Evolutionary conservation across 192 early-diverging fungal genomes (phyloP), one percentile per base, ranked within the genome.

Genomic region (Coemansia sp.): DNA sequence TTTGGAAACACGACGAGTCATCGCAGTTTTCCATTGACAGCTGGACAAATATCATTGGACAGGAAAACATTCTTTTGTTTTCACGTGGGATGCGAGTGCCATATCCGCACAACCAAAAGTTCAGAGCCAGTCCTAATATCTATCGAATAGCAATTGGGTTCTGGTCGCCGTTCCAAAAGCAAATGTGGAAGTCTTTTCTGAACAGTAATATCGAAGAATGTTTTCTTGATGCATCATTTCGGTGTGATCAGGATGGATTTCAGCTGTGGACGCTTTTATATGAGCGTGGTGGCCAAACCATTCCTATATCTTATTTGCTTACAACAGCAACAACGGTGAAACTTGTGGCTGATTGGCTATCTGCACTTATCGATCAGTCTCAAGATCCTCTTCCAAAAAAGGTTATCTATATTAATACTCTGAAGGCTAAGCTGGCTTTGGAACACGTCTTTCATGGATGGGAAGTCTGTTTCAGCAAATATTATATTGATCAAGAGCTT

Each of bases 241-340:
- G 58, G 0, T 64, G 56, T 27, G 56, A 63, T 31, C 48, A 7
- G 8, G 68, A 70, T n/a, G 76, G 76, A 16, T 79, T 73, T 25
- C 70, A 73, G 53, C n/a, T 79, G 27, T 79, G 76, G 76, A 67
- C 67, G 24, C 31, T 79, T 62, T 55, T 79, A 26, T 79, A 59
- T 32, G 76, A 79, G 38, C 56, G 64, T 24, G 26, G 28, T 19
- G 61, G 50, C 7, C 30, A 41, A 41, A 59, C 48, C 0, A 61
- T 79, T 12, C 76, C 76, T 0, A 14, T 79, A 0, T 68, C 69
- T 23, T 79, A 69, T 56, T 30, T 79, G 56, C 28, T 79, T 0
- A 69, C 76, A 10, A 73, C 76, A 0, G 64, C 59, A 19, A 53
- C 69, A 16, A 63, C 67, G 0, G 26, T 60, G 5, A 9, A 32